Base-by-base conservation (phyloP, 192 early-diverging fungal species). In the Fimicolochytrium jonesii region DNA sequence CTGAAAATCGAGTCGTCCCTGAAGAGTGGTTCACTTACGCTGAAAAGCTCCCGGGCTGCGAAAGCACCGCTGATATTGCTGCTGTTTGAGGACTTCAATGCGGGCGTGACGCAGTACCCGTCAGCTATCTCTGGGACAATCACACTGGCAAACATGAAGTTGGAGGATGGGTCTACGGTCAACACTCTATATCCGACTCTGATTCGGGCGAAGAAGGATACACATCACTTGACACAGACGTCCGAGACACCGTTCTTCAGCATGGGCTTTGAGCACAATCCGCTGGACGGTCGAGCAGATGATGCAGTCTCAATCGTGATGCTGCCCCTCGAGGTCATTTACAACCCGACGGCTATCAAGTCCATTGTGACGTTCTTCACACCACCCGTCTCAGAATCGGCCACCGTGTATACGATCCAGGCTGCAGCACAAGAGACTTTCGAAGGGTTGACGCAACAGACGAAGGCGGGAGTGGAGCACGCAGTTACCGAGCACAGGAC, bases 401-500 rank as follows among this genome's bases (percentile, higher is more conserved):
- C 93, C 42, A 86, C 90, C 6, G 76, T 71, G 4, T 66, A 58
- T 6, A 69, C 70, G 3, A 45, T 75, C 25, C 45, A 41, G 67
- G 67, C 64, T 32, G 88, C 83, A 2, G 94, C 95, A 5, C 90
- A 90, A 32, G 86, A 87, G 64, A 90, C 92, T 0, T 75, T 98
- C 5, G 86, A 92, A 56, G 92, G 92, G 11, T 68, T 99, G 29
- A 88, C 88, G 20, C 80, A 88, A 15, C 93, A 96, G 68, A 97
- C 97, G 6, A 69, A 88, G 37, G 90, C 91, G 4, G 91, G 90
- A 2, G 68, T 99, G 2, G 85, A 90, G 58, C 89, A 84, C 72
- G 91, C 91, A 3, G 64, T 99, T 51, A 88, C 87, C 37, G 83
- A 90, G 62, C 92, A 97, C 73, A 93, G 89, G 48, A 92, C 93